These are phyloP conservation scores for Populus hybrid DNA, from an alignment of 441 rosid genomes.

Conservation along the genomic window DNA sequence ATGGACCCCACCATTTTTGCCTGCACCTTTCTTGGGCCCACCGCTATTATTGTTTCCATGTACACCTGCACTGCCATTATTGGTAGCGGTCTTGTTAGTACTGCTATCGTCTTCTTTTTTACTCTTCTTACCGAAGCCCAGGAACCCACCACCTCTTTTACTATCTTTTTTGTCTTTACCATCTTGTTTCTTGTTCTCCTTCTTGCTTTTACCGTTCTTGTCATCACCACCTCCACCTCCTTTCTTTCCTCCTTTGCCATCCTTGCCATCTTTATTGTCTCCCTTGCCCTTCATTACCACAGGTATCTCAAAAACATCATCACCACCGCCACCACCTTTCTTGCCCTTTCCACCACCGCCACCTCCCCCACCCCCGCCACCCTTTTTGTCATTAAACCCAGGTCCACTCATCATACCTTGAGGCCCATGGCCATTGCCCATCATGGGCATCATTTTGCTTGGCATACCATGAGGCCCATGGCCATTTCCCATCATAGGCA, in stretches of 20 bases:
- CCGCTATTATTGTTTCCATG: conserved; percentile 38
- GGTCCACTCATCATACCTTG: conserved; percentile 25
- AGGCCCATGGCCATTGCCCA: conserved; percentile 22
- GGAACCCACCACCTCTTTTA: conserved; percentile 44
- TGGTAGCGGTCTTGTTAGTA: conserved; percentile 27
- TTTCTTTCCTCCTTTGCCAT: conserved; percentile 44
- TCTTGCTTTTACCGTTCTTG: conserved; percentile 21
- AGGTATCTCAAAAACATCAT: conserved; percentile 24
- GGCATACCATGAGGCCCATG: conserved; percentile 34
- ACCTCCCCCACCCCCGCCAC: conserved; percentile 16
- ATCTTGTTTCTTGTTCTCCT: conserved; percentile 27
- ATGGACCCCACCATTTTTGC: conserved; percentile 47
- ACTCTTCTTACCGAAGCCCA: conserved; percentile 59
- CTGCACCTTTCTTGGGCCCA: conserved; percentile 62
- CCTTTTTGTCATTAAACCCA: conserved; percentile 10
- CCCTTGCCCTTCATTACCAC: conserved; percentile 30
- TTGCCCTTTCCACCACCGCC: conserved; percentile 21
- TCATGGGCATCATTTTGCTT: conserved; percentile 37
- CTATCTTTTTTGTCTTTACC: conserved; percentile 44
- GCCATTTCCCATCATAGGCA: not conserved
- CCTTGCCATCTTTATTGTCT: conserved; percentile 40
- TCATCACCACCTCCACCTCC: conserved; percentile 39
- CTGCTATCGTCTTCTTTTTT: conserved; percentile 28
- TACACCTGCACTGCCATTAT: conserved; percentile 32
- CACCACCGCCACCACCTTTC: conserved; percentile 22